Base-by-base conservation (phyloP, 768 basidiomycete genomes). In the Suillus lakei region DNA sequence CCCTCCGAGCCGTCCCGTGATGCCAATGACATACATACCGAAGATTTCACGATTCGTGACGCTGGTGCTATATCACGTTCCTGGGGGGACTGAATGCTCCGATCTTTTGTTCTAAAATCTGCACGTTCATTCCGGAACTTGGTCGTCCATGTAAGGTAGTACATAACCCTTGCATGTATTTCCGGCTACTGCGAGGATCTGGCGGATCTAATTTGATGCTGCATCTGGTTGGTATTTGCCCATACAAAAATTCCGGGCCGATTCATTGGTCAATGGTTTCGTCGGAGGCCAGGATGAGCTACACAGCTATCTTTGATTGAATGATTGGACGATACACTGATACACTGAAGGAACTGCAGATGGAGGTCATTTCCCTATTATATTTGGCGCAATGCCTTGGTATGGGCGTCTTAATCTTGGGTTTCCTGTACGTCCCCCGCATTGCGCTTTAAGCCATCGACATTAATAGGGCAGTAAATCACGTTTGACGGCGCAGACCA, bases 41-140 rank as follows among this genome's bases (percentile, higher is more conserved):
- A 77, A 61, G 63, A 68, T 64, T 78, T 77, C 66, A 69, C 32
- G 5, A 71, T 77, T 55, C 66, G 60, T 63, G 76, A 77, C 63
- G 74, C 77, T 62, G 76, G 76, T 43, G 72, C 77, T 26, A 76
- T 77, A 50, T 76, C 76, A 70, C 72, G 76, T 59, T 77, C 76
- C 34, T 77, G 76, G 76, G 76, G 67, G 13, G 76, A 78, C 70
- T 78, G 63, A 77, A 59, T 64, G 21, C 34, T 51, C 36, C 62
- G 32, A 41, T 62, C 23, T 34, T 46, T 41, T 68, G 63, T 64
- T 58, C 64, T 62, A 46, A 66, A 70, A 55, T 23, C 51, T 58
- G 38, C 76, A 67, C 77, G 28, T 69, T 78, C 77, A 73, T 74
- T 76, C 71, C 75, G 76, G 71, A 69, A 72, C 64, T 66, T 66